These are phyloP conservation scores for Lachnellula subtilissima DNA, from an alignment of 2,329 filamentous ascomycete species.

Conservation along the genomic window DNA sequence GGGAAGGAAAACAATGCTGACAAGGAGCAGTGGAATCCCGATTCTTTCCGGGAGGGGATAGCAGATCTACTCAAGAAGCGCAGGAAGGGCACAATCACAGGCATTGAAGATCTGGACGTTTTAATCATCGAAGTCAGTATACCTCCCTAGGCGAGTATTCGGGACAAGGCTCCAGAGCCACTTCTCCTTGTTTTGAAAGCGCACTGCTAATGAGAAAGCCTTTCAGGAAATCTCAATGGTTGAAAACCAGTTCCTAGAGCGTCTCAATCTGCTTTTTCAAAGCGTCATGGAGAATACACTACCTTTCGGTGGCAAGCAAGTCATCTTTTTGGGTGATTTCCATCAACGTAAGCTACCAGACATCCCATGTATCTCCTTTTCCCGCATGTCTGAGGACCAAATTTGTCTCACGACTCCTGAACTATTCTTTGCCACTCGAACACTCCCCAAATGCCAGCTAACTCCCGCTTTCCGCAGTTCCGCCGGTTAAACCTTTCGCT, in stretches of 20 bases:
- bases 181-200: not conserved
- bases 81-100: not conserved
- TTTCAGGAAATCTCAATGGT: constrained; percentile 25
- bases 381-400: too few relatives aligned
- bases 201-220: not conserved
- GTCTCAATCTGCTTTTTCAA: constrained; percentile 18
- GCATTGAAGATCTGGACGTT: constrained; percentile 9
- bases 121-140: constrained; percentile 17
- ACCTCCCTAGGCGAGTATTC: not conserved
- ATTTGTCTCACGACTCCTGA: too few relatives aligned
- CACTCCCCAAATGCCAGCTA: too few relatives aligned
- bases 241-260: constrained; percentile 23
- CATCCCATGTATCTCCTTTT: too few relatives aligned
- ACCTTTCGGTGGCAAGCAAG: constrained; percentile 26
- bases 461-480: constrained; percentile 4
- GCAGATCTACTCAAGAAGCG: not conserved
- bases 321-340: constrained; percentile 27
- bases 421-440: too few relatives aligned
- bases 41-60: constrained; percentile 15
- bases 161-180: not conserved
- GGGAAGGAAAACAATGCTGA: not conserved
- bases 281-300: not conserved
- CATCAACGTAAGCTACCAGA: constrained; percentile 11
- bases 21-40: constrained; percentile 4
- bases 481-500: constrained; percentile 26